Base-by-base conservation (phyloP, 148 eudicot species). In the Camellia japonica region DNA sequence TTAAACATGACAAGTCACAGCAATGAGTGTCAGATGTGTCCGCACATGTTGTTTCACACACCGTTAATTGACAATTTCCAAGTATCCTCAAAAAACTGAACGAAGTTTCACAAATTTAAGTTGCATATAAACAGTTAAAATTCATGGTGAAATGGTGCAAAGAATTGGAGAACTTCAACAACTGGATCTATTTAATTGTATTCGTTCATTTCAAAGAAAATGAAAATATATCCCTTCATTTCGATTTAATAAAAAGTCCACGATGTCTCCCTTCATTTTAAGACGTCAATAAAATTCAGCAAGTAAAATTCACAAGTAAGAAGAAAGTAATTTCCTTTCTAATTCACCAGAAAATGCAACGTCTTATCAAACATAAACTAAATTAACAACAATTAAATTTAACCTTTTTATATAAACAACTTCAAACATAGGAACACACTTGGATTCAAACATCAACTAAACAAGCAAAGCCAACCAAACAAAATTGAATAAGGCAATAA, bases 401-500 rank as follows among this genome's bases (percentile, higher is more conserved):
- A 0, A 64, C 38, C 41, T 47, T 30, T 4, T 30, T 30, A 30
- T 30, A 23, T 3, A 49, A 76, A 9, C 10, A 23, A 14, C 62
- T 3, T 19, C 23, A 10, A 19, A 77, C 4, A 65, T 11, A n/a
- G 43, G 15, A 76, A 77, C 23, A 15, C 51, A 15, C 44, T 15
- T 68, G 51, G 11, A 68, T 68, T 44, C 72, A 68, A 68, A 15
- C 19, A 43, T 15, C 9, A 63, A 63, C 7, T 15, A 56, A 60
- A 6, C 77, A 74, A 74, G 12, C 8, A 74, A 15, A 56, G 61
- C 20, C 44, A 23, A 55, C 10, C 59, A 60, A 18, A 6, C 20
- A 75, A 61, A 76, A 47, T 46, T 58, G 6, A 60, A 41, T 7
- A 71, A 60, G 76, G 43, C 60, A 60, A 56, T 3, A 80, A 65